Conservation (phyloP, 257 asterid genomes). For the Capsicum chinense region DNA sequence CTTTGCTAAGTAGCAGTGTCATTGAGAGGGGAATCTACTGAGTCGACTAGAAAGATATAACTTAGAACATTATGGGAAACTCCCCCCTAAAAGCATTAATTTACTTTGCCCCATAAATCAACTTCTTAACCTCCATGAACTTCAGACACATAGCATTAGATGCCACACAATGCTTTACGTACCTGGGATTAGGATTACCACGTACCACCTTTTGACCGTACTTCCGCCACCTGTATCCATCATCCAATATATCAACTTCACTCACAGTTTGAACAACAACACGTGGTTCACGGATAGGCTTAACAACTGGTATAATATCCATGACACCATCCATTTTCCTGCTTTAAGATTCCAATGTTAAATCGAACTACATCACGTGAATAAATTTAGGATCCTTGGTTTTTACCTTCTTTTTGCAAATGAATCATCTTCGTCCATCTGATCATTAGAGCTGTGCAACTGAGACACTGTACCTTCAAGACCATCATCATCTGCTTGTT, state of each 20-base stretch:
- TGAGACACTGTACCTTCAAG: constrained; percentile 61
- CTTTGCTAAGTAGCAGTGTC: neutral
- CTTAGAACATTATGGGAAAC: constrained; percentile 3
- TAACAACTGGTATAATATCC: constrained; percentile 76
- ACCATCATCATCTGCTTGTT: constrained; percentile 66
- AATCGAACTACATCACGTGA: neutral
- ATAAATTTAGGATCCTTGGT: constrained; percentile 5
- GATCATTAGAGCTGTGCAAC: constrained; percentile 60
- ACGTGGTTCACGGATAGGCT: constrained; percentile 93
- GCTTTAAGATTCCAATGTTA: constrained; percentile 32
- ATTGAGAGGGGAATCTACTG: neutral
- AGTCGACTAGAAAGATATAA: neutral
- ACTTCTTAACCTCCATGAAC: constrained; percentile 15
- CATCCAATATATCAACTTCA: constrained; percentile 96
- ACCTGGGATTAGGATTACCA: constrained; percentile 99
- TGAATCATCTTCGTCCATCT: constrained; percentile 74
- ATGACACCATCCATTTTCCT: constrained; percentile 83
- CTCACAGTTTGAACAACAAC: constrained; percentile 97
- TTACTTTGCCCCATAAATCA: neutral
- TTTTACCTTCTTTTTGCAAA: constrained; percentile 73
- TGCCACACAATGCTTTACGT: constrained; percentile 26
- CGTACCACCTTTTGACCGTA: constrained; percentile 98
- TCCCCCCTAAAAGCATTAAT: neutral
- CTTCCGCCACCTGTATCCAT: constrained; percentile 98
- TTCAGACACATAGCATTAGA: constrained; percentile 28